Percentiles rank a stretch among this genome's conserved stretches.
phyloP scores from a whole-genome alignment of 768 basidiomycete species.

The Strobilomyces confusus region DNA sequence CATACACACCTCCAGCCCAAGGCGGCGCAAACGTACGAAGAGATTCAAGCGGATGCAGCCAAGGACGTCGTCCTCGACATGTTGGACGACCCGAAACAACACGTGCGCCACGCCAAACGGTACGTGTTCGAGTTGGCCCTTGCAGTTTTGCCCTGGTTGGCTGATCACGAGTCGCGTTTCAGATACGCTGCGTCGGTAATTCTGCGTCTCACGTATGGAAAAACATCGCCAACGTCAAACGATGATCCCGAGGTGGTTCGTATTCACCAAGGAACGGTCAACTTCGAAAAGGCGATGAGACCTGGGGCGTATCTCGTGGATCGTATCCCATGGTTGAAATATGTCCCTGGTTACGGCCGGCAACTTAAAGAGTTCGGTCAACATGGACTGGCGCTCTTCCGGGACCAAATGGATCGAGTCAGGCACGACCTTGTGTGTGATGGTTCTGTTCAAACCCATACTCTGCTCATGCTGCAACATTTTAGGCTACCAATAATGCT shows the following conservation, averaged over 20 bases:
- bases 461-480: neutral
- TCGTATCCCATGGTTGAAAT: neutral
- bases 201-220: neutral
- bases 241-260: neutral
- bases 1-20: constrained; percentile 53
- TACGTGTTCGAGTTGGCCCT: neutral
- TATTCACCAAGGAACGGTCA: neutral
- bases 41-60: constrained; percentile 37
- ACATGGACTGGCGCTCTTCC: neutral
- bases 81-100: constrained; percentile 11
- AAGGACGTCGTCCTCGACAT: constrained; percentile 17
- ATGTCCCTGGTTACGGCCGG: neutral
- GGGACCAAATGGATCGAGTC: neutral
- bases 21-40: constrained; percentile 41
- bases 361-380: neutral
- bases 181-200: neutral
- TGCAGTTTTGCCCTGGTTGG: neutral
- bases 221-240: neutral
- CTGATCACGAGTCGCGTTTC: neutral
- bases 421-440: neutral
- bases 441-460: neutral
- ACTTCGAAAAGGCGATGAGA: neutral
- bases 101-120: constrained; percentile 14
- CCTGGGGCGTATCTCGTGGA: neutral
- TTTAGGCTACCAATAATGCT: constrained; percentile 6